These are phyloP conservation scores for Thelonectria rubi DNA, from an alignment of 2,329 filamentous ascomycete species.

Conservation along the genomic window DNA sequence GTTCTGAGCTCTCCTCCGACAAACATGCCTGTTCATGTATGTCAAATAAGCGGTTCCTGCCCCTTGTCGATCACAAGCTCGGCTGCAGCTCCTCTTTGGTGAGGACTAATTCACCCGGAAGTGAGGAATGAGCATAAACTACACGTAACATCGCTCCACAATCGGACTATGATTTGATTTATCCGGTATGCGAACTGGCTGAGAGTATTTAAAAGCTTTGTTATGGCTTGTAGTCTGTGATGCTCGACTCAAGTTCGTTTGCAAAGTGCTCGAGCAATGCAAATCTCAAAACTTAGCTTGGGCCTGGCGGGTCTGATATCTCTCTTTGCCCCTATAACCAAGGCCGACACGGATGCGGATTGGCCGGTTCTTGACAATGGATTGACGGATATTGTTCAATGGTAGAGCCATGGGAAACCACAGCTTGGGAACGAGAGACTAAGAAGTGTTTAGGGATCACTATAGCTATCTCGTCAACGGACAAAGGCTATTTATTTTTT, in stretches of 20 bases:
- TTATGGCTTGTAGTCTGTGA: neutral
- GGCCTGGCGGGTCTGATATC: constrained; percentile 5
- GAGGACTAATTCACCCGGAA: neutral
- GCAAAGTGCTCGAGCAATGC: neutral
- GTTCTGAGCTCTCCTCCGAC: neutral
- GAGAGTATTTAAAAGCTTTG: no score
- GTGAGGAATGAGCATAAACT: neutral
- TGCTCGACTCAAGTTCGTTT: neutral
- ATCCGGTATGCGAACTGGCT: neutral
- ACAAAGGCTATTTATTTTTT: constrained; percentile 54
- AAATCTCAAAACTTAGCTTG: constrained; percentile 1
- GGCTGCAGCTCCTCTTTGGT: neutral
- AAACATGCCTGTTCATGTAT: neutral
- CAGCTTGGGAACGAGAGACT: neutral
- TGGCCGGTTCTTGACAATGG: constrained; percentile 46
- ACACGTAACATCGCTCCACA: neutral
- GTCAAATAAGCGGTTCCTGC: neutral
- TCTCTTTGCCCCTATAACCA: neutral
- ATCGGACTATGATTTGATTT: neutral
- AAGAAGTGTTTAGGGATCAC: constrained; percentile 47
- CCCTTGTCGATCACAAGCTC: neutral
- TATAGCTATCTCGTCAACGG: constrained; percentile 54
- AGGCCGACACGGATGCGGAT: constrained; percentile 8
- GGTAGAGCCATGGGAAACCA: constrained; percentile 30
- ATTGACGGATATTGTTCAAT: constrained; percentile 46